Evolutionary conservation across 2,329 filamentous ascomycete species (phyloP).

Genomic region (Aureobasidium leucospermi): DNA sequence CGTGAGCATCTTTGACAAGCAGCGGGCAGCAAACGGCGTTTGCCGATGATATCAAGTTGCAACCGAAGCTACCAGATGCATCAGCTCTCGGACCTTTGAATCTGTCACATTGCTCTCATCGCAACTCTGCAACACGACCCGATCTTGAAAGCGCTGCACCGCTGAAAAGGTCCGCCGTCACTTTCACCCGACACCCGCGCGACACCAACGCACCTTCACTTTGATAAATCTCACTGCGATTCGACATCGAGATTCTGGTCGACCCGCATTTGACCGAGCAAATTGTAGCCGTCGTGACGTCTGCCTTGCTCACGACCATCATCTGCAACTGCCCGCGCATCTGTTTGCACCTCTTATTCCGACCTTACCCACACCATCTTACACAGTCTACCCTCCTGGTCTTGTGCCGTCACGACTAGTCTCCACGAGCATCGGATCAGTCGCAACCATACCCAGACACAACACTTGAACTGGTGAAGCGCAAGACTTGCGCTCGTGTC

Average conservation of each 20-base stretch:
- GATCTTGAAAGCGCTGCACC: constrained; percentile 12
- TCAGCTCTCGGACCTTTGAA: neutral
- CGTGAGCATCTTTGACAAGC: neutral
- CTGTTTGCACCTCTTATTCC: neutral
- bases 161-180: neutral
- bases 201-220: neutral
- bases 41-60: constrained; percentile 1
- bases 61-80: neutral
- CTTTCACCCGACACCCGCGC: neutral
- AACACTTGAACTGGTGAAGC: constrained; percentile 4
- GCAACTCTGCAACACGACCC: neutral
- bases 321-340: constrained; percentile 8
- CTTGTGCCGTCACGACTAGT: neutral
- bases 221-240: neutral
- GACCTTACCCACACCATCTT: neutral
- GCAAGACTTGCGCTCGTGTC: constrained; percentile 15
- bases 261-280: constrained; percentile 6
- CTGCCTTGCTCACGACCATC: neutral
- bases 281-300: constrained; percentile 8
- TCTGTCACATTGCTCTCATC: neutral
- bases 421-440: neutral
- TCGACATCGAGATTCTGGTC: neutral
- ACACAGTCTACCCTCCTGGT: neutral
- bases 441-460: neutral
- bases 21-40: neutral